A percentile compares a stretch with the other conserved stretches of the same genome.
phyloP scores from a whole-genome alignment of 306 rosid species.

The Mucuna pruriens region DNA sequence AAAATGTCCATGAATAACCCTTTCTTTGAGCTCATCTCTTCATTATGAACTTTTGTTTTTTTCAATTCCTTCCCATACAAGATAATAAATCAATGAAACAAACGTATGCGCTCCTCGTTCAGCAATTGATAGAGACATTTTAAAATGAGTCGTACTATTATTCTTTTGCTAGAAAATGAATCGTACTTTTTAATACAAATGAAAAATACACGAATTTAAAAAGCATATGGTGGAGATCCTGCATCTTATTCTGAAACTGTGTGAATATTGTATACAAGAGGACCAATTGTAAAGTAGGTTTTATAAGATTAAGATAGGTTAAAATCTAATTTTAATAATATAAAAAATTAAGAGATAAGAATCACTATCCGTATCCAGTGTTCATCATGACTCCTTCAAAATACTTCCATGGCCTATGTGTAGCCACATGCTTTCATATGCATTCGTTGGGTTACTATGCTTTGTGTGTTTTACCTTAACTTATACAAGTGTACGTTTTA shows the following conservation, averaged over 20 bases:
- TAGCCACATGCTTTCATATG: neutral
- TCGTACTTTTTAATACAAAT: neutral
- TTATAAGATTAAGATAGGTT: too few relatives aligned
- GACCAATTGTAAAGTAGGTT: too few relatives aligned
- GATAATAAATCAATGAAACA: neutral
- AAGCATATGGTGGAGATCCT: too few relatives aligned
- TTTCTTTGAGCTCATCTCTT: neutral
- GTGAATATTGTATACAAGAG: too few relatives aligned
- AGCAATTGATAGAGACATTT: neutral
- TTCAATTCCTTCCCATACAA: neutral
- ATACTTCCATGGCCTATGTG: neutral
- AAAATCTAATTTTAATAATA: too few relatives aligned
- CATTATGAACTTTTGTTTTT: neutral
- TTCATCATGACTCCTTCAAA: neutral
- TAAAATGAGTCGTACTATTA: neutral
- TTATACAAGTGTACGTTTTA: neutral
- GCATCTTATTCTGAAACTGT: too few relatives aligned
- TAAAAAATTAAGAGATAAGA: neutral
- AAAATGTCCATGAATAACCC: neutral
- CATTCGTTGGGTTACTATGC: neutral
- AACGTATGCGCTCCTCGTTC: neutral
- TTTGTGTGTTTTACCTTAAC: neutral
- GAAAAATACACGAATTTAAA: neutral
- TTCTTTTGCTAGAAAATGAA: neutral
- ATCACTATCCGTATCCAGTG: neutral